These are phyloP conservation scores for Amphibolis antarctica DNA, from an alignment of 106 monocot species.

Conservation along the genomic window DNA sequence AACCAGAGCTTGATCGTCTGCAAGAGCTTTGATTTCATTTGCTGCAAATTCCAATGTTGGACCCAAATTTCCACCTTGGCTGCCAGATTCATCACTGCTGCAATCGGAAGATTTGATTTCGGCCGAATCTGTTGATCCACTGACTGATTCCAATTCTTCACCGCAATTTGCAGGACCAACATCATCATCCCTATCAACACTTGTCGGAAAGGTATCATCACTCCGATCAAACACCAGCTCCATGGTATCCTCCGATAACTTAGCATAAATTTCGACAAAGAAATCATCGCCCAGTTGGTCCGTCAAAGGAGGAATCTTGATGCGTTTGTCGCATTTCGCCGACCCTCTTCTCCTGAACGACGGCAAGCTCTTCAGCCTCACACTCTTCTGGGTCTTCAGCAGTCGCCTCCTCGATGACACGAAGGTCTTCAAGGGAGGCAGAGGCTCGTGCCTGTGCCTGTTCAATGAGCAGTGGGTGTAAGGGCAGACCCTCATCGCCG, in stretches of 20 bases:
- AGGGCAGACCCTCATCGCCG: conserved; percentile 33
- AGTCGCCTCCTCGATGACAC: conserved; percentile 26
- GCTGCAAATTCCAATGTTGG: neutral
- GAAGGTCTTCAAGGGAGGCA: conserved; percentile 37
- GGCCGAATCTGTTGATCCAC: neutral
- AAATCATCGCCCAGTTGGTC: conserved; percentile 30
- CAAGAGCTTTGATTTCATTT: neutral
- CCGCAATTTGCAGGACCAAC: neutral
- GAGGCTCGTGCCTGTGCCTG: conserved; percentile 24
- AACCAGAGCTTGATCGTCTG: neutral
- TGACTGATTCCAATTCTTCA: neutral
- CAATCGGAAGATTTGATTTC: neutral
- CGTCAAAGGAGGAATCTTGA: conserved; percentile 13
- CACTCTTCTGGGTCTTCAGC: conserved; percentile 43
- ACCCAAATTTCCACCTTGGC: neutral
- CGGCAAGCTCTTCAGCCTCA: conserved; percentile 26
- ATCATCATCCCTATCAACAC: conserved; percentile 1
- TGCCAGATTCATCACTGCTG: neutral
- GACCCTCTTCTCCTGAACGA: conserved; percentile 18
- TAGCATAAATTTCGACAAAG: conserved; percentile 48
- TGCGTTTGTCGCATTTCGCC: conserved; percentile 5
- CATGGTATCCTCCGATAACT: neutral
- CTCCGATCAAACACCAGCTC: neutral
- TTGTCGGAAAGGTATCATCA: neutral
- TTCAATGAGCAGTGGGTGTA: conserved; percentile 66